phyloP scores from a whole-genome alignment of 1,284 basidiomycete genomes.

The Cerrena zonata region DNA sequence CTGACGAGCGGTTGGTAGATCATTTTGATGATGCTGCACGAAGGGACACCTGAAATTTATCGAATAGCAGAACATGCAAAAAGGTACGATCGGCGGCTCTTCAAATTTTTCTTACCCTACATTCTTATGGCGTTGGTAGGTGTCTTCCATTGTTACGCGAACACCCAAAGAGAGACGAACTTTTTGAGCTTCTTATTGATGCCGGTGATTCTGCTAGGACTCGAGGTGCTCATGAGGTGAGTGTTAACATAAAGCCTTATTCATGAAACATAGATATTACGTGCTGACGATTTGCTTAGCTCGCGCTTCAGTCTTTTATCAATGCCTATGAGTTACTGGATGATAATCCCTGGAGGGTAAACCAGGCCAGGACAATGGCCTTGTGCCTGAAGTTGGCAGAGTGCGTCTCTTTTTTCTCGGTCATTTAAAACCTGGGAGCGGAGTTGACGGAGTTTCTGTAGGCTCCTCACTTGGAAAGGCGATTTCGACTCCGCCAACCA shows the following conservation, averaged over 20 bases:
- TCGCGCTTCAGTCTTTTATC: slow-evolving; percentile 54
- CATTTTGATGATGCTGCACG: slow-evolving; percentile 65
- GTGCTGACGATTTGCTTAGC: slow-evolving; percentile 27
- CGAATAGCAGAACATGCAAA: slow-evolving; percentile 65
- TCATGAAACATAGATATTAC: neutral
- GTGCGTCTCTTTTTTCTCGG: slow-evolving; percentile 34
- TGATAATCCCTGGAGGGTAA: slow-evolving; percentile 48
- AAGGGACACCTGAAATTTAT: slow-evolving; percentile 53
- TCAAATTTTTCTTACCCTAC: neutral
- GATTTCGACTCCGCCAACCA: slow-evolving; percentile 41
- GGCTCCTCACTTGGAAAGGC: slow-evolving; percentile 62
- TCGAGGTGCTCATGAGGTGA: slow-evolving; percentile 66
- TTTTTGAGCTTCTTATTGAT: slow-evolving; percentile 54
- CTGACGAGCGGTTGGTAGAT: slow-evolving; percentile 35
- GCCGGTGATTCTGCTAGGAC: slow-evolving; percentile 66
- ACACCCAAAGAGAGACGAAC: slow-evolving; percentile 53
- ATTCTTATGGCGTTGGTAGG: slow-evolving; percentile 25
- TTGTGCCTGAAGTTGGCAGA: slow-evolving; percentile 54
- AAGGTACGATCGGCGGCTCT: slow-evolving; percentile 35
- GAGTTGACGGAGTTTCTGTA: slow-evolving; percentile 19
- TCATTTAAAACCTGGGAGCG: neutral
- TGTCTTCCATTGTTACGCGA: slow-evolving; percentile 57
- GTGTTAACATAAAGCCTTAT: neutral
- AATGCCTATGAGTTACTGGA: slow-evolving; percentile 52
- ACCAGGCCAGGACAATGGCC: slow-evolving; percentile 43